Evolutionary conservation across 1,284 basidiomycete genomes (phyloP).

Genomic region (Marasmius sp.): DNA sequence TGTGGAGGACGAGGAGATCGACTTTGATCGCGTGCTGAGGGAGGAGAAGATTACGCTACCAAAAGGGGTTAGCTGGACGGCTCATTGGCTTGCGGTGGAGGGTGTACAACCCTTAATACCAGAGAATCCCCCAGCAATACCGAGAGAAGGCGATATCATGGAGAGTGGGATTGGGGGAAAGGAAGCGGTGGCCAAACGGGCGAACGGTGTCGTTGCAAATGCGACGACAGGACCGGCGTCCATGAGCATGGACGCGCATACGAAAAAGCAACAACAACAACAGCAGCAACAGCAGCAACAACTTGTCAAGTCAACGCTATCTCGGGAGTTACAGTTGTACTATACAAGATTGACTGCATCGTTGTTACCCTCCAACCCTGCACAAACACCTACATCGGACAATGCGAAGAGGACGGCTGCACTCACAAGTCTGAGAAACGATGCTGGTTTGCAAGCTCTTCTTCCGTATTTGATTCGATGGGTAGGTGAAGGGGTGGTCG

Average conservation of each 20-base stretch:
- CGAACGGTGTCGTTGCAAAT: neutral
- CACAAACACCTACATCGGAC: conserved; percentile 41
- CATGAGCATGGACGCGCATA: neutral
- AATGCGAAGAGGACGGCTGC: conserved; percentile 80
- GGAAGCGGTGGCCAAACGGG: conserved; percentile 1
- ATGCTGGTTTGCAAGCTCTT: conserved; percentile 93
- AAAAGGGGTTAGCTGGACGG: conserved; percentile 78
- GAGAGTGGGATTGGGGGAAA: conserved; percentile 37
- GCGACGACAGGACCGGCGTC: neutral
- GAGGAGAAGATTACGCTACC: conserved; percentile 82
- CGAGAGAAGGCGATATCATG: conserved; percentile 49
- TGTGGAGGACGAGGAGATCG: conserved; percentile 96
- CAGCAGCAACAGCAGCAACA: conserved; percentile 56
- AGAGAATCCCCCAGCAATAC: conserved; percentile 89
- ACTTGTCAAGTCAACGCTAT: conserved; percentile 90
- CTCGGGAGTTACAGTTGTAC: conserved; percentile 93
- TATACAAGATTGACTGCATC: conserved; percentile 91
- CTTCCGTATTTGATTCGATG: conserved; percentile 95
- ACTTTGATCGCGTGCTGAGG: conserved; percentile 87
- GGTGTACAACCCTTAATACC: conserved; percentile 96
- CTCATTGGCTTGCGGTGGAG: conserved; percentile 98
- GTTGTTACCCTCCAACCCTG: conserved; percentile 63
- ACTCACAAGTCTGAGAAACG: conserved; percentile 83
- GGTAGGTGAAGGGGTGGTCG: conserved; percentile 88
- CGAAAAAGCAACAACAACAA: conserved; percentile 41